Conservation (phyloP, 208 protist species). For the Vickermania spadyakhi region DNA sequence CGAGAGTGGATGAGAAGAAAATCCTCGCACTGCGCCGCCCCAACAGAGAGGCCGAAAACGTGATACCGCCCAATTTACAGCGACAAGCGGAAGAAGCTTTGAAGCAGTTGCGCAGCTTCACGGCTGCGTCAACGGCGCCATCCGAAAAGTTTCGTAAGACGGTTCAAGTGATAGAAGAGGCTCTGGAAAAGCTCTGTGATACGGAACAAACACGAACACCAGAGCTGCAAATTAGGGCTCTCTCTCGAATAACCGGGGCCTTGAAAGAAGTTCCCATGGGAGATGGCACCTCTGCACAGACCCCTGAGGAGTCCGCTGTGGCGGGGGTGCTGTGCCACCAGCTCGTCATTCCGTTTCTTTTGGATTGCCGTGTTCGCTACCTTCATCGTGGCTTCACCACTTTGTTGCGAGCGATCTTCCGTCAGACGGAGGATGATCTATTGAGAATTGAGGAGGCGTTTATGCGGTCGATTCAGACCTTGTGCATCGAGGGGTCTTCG, state of each 20-base stretch:
- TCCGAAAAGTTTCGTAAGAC: constrained; percentile 13
- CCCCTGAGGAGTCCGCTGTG: constrained; percentile 13
- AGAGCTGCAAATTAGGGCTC: constrained; percentile 50
- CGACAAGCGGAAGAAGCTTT: constrained; percentile 6
- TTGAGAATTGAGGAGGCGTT: constrained; percentile 16
- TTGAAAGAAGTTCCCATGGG: constrained; percentile 29
- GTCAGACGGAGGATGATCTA: constrained; percentile 11
- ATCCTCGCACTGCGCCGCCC: constrained; percentile 18
- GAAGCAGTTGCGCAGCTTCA: too few species aligned
- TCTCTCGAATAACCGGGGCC: constrained; percentile 52
- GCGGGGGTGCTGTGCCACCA: constrained; percentile 22
- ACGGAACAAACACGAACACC: constrained; percentile 26
- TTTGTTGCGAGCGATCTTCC: constrained; percentile 35
- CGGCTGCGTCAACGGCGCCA: too few species aligned
- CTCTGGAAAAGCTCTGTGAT: constrained; percentile 28
- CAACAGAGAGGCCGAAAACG: constrained; percentile 23
- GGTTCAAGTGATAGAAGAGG: constrained; percentile 18
- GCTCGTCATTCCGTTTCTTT: constrained; percentile 59
- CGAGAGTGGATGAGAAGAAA: background rate
- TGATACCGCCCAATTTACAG: constrained; percentile 17
- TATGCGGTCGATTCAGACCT: constrained; percentile 9
- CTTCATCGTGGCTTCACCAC: constrained; percentile 74
- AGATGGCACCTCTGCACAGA: background rate
- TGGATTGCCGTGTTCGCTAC: constrained; percentile 76
- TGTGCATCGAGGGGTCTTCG: background rate